Conservation (phyloP, 139 green algal genomes). For the Chlorella sp. region DNA sequence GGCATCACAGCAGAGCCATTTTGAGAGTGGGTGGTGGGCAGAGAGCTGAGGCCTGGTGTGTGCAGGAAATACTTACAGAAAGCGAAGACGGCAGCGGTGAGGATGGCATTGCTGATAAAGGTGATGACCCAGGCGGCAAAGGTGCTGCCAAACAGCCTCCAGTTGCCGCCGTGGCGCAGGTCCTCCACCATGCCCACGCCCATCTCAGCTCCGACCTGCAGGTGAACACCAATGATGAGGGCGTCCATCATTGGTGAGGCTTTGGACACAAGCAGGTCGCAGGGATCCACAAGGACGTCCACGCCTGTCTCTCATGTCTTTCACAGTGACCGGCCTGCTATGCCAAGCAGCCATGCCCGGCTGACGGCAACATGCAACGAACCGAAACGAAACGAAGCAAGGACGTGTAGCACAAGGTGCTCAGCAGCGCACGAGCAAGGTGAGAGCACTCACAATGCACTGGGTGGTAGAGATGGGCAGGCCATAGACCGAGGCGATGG, state of each 20-base stretch:
- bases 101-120: background rate
- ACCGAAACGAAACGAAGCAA: too few species aligned
- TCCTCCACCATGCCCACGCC: background rate
- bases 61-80: background rate
- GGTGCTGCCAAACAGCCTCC: background rate
- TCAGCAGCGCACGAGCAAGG: background rate
- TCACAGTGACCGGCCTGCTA: background rate
- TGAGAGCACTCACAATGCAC: background rate
- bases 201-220: constrained; percentile 2
- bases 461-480: constrained; percentile 16
- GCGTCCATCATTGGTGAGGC: background rate
- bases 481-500: constrained; percentile 35
- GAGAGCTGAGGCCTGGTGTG: background rate
- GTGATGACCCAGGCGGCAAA: background rate
- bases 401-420: too few species aligned
- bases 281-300: too few species aligned
- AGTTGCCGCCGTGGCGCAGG: background rate
- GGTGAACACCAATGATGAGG: background rate
- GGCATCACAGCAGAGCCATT: background rate
- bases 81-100: background rate
- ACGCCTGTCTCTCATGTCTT: too few species aligned
- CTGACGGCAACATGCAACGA: too few species aligned
- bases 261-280: too few species aligned
- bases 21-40: background rate
- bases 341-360: too few species aligned